These are phyloP conservation scores for Tuber melanosporum DNA, from an alignment of 495 filamentous ascomycete genomes.

Conservation along the genomic window DNA sequence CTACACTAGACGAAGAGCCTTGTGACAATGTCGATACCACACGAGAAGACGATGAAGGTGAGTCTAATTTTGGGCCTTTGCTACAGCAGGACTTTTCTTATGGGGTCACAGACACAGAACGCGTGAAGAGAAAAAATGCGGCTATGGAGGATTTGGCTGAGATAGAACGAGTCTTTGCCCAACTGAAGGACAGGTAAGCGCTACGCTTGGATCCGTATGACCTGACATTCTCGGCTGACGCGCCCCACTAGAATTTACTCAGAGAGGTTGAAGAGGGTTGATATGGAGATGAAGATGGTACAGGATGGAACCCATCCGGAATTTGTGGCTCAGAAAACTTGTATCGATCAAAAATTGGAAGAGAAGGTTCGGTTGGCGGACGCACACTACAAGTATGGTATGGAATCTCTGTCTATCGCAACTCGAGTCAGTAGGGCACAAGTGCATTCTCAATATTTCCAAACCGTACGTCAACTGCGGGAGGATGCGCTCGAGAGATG, in stretches of 20 bases:
- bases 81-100: slow-evolving; percentile 44
- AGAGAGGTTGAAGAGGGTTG: slow-evolving; percentile 71
- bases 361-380: slow-evolving; percentile 70
- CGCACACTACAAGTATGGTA: slow-evolving; percentile 62
- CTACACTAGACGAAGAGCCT: slow-evolving; percentile 33
- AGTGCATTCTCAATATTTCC: slow-evolving; percentile 78
- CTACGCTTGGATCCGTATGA: slow-evolving; percentile 24
- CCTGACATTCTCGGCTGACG: slow-evolving; percentile 15
- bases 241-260: slow-evolving; percentile 63
- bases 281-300: slow-evolving; percentile 78
- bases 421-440: slow-evolving; percentile 74
- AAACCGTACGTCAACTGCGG: slow-evolving; percentile 70
- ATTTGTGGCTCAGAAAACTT: slow-evolving; percentile 75
- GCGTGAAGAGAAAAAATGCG: slow-evolving; percentile 56
- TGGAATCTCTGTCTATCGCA: slow-evolving; percentile 62
- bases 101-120: slow-evolving; percentile 52
- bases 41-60: slow-evolving; percentile 70
- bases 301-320: slow-evolving; percentile 69
- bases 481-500: slow-evolving; percentile 71
- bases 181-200: slow-evolving; percentile 75
- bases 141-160: slow-evolving; percentile 71
- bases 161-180: slow-evolving; percentile 78
- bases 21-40: slow-evolving; percentile 51
- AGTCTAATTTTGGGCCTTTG: slow-evolving; percentile 40
- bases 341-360: slow-evolving; percentile 70